These are phyloP conservation scores for Zasmidium citrigriseum DNA, from an alignment of 2,329 filamentous ascomycete genomes.

Conservation along the genomic window DNA sequence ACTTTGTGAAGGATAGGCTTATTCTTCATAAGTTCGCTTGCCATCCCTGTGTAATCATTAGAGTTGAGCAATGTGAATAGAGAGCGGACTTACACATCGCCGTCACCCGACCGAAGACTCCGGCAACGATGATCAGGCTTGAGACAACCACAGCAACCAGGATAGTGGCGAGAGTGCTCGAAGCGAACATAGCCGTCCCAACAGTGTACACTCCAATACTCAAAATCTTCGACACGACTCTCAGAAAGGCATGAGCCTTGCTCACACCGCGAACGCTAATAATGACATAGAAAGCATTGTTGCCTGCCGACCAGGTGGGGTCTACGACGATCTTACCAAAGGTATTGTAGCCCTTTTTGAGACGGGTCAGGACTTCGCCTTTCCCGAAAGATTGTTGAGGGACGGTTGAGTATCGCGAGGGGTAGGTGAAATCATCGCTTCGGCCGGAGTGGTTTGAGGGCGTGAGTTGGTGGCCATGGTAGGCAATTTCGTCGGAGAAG, in stretches of 20 bases:
- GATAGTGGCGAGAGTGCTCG: conserved; percentile 6
- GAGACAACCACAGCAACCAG: not conserved
- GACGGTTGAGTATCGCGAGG: not conserved
- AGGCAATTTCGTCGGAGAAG: not conserved
- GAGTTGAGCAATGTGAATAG: not conserved
- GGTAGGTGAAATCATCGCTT: not conserved
- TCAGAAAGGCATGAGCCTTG: not conserved
- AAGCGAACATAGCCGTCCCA: conserved; percentile 8
- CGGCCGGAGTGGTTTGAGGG: not conserved
- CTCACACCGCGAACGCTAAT: conserved; percentile 1
- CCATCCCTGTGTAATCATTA: not conserved
- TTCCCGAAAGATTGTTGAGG: not conserved
- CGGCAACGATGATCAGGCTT: not conserved
- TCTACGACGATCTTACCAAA: not conserved
- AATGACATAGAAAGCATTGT: conserved; percentile 7
- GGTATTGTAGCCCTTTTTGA: not conserved
- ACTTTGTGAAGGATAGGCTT: not conserved
- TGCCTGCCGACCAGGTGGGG: not conserved
- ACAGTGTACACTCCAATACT: conserved; percentile 2
- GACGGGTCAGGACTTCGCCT: not conserved
- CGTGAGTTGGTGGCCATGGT: not conserved
- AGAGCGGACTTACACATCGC: conserved; percentile 4
- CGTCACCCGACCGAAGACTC: conserved; percentile 5
- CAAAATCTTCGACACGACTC: conserved; percentile 2
- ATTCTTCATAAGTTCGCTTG: not conserved